These are phyloP conservation scores for Diaporthe batatas DNA, from an alignment of 2,329 filamentous ascomycete genomes.

Conservation along the genomic window DNA sequence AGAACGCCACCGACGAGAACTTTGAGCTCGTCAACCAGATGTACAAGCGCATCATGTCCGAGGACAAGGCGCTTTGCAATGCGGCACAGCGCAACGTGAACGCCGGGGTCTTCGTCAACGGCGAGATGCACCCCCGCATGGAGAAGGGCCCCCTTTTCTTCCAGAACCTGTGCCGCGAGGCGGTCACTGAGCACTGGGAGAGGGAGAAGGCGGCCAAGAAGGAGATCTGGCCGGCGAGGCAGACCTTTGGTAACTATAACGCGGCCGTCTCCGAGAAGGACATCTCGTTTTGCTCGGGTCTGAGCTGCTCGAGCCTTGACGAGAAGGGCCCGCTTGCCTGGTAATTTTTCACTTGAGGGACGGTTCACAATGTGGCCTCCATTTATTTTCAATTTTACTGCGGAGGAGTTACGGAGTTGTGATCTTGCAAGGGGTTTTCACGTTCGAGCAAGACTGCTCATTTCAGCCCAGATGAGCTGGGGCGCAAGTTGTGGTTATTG, in stretches of 20 bases:
- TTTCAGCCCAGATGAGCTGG: slow-evolving; percentile 4
- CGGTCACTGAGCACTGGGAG: slow-evolving; percentile 48
- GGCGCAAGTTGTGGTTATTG: background rate
- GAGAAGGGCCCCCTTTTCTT: slow-evolving; percentile 71
- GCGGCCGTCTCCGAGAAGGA: slow-evolving; percentile 31
- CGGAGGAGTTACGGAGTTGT: slow-evolving; percentile 10
- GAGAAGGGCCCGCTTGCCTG: slow-evolving; percentile 33
- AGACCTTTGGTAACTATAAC: slow-evolving; percentile 42
- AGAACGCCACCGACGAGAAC: slow-evolving; percentile 68
- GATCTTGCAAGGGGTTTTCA: background rate
- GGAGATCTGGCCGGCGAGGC: slow-evolving; percentile 52
- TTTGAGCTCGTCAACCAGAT: slow-evolving; percentile 70
- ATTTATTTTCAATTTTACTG: background rate
- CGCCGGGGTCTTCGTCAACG: slow-evolving; percentile 72
- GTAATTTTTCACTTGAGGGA: background rate
- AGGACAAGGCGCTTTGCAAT: slow-evolving; percentile 74
- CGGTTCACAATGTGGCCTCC: background rate
- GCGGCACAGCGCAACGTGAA: slow-evolving; percentile 72
- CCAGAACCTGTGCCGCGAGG: slow-evolving; percentile 47
- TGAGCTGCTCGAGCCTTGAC: slow-evolving; percentile 33
- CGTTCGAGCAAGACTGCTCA: background rate
- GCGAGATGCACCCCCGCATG: slow-evolving; percentile 71
- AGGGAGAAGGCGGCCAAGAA: slow-evolving; percentile 45
- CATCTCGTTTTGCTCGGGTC: slow-evolving; percentile 26
- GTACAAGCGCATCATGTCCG: slow-evolving; percentile 74